Evolutionary conservation across 2,329 filamentous ascomycete species (phyloP).

Genomic region (Colletotrichum endophyticum): DNA sequence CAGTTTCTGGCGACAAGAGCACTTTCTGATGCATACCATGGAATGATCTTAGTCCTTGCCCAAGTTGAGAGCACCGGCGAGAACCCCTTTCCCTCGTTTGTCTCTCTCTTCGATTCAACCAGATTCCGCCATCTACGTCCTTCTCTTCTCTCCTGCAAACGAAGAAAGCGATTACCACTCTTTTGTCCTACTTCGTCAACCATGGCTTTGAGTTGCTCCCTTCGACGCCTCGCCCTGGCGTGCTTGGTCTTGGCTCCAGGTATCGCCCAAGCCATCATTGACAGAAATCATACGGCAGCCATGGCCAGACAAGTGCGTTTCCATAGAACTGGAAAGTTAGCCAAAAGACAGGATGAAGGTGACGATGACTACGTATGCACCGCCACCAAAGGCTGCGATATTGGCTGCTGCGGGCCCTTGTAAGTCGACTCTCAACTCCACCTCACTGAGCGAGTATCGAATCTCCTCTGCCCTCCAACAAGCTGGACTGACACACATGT

Average conservation of each 20-base stretch:
- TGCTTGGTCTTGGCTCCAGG: not conserved
- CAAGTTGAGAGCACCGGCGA: not conserved
- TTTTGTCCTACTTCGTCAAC: not conserved
- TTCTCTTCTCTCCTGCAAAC: not conserved
- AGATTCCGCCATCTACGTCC: not conserved
- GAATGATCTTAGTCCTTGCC: not conserved
- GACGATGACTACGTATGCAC: conserved; percentile 16
- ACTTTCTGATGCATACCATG: not conserved
- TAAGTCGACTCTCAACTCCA: conserved; percentile 1
- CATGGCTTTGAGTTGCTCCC: not conserved
- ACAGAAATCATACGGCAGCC: not conserved
- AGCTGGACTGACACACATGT: not conserved
- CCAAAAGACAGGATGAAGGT: not conserved
- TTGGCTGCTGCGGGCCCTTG: conserved; percentile 25
- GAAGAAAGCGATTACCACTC: not conserved
- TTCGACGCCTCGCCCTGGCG: not conserved
- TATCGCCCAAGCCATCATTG: not conserved
- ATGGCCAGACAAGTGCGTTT: not conserved
- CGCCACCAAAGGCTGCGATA: conserved; percentile 16
- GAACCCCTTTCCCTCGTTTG: not conserved
- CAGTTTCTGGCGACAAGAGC: not conserved
- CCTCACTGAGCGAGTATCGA: not conserved
- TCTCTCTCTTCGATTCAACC: not conserved
- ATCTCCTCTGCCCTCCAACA: not conserved
- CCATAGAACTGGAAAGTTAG: not conserved